phyloP scores from a whole-genome alignment of 768 basidiomycete genomes.

The Crucibulum laeve region DNA sequence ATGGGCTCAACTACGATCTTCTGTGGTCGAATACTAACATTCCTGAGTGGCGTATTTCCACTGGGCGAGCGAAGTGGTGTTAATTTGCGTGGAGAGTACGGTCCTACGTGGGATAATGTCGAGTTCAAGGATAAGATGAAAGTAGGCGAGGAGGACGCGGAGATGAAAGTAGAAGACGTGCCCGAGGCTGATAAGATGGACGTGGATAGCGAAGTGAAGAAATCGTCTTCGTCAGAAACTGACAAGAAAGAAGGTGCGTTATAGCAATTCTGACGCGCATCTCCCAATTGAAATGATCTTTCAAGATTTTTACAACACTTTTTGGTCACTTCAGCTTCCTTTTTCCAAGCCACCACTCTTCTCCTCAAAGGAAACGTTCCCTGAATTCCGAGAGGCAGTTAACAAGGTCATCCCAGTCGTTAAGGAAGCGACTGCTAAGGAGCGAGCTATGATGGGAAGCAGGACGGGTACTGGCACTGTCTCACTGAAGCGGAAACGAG shows the following conservation, averaged over 20 bases:
- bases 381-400: constrained; percentile 66
- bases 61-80: constrained; percentile 89
- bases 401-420: constrained; percentile 74
- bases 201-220: constrained; percentile 47
- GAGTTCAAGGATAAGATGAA: constrained; percentile 31
- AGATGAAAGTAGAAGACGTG: constrained; percentile 23
- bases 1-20: constrained; percentile 82
- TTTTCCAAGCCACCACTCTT: constrained; percentile 82
- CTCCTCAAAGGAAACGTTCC: constrained; percentile 47
- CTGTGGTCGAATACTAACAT: constrained; percentile 85
- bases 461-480: constrained; percentile 35
- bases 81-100: constrained; percentile 85
- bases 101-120: constrained; percentile 73
- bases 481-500: constrained; percentile 64
- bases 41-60: constrained; percentile 82
- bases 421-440: constrained; percentile 83
- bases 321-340: constrained; percentile 85
- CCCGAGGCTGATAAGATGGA: constrained; percentile 49
- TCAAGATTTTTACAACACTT: constrained; percentile 77
- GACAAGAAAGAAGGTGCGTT: constrained; percentile 63
- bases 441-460: constrained; percentile 84
- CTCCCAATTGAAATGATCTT: background rate
- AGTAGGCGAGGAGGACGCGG: constrained; percentile 23
- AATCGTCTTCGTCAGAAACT: constrained; percentile 17
- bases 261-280: background rate